Base-by-base conservation (phyloP, 805 yeast genomes). In the Cyberlindnera mrakii region DNA sequence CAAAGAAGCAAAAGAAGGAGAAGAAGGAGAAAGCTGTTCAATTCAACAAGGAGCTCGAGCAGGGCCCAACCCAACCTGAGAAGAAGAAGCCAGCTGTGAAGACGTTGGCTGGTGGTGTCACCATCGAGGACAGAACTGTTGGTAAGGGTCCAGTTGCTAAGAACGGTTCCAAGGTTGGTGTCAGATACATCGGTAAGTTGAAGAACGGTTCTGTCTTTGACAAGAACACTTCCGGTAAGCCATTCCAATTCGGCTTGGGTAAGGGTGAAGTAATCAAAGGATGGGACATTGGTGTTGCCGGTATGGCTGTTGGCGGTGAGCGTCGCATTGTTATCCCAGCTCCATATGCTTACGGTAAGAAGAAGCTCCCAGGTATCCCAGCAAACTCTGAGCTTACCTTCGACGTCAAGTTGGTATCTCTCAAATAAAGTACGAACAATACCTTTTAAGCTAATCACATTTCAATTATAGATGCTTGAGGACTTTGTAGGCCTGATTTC, bases 251-350 rank as follows among this genome's bases (percentile, higher is more conserved):
- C 70, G 79, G 78, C 50, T 77, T 93, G 57, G 99, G 99, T 60
- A 85, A 84, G 66, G 99, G 98, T 63, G 99, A 93, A 71, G 97
- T 95, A 56, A 93, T 93, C 75, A 87, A 87, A 68, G 99, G 98
- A 53, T 93, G 96, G 87, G 99, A 93, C 65, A 77, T 91, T 60
- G 99, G 99, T 76, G 93, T 93, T 58, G 89, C 91, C 46, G 98
- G 98, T 65, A 90, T 93, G 97, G 81, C 95, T 45, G 95, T 87
- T 63, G 96, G 96, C 61, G 98, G 98, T 63, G 99, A 93, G 77
- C 90, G 99, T 78, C 82, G 98, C 74, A 88, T 93, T 54, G 78
- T 88, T 48, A 88, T 93, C 55, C 99, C 99, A 57, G 83, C 99
- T 42, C 79, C 90, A 60, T 85, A 86, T 81, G 99, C 96, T 45